A percentile compares a stretch with the other conserved stretches of the same genome.
Evolutionary conservation across 73 alveolate species (phyloP).

Genomic region (Paramecium tetraurelia): DNA sequence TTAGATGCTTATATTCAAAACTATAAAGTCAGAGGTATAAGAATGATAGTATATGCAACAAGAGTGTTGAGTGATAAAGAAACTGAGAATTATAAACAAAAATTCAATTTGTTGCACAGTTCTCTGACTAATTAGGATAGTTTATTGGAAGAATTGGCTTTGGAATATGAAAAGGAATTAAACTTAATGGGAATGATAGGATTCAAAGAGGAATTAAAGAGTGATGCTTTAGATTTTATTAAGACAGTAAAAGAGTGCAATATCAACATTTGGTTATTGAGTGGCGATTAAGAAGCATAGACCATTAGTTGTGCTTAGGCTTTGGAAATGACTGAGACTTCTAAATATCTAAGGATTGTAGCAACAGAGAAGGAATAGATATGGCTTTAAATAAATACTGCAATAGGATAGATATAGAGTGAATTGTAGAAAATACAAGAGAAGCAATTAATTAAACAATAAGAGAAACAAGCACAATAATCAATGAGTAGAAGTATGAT

Average conservation of each 20-base stretch:
- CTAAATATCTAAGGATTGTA: background rate
- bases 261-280: conserved; percentile 47
- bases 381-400: background rate
- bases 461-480: background rate
- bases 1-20: background rate
- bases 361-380: background rate
- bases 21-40: conserved; percentile 52
- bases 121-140: conserved; percentile 21
- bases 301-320: conserved; percentile 52
- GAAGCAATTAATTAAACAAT: background rate
- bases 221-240: conserved; percentile 30
- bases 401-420: background rate
- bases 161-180: conserved; percentile 29
- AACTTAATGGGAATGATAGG: conserved; percentile 53
- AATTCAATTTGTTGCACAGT: conserved; percentile 39
- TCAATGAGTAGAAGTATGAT: background rate
- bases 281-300: conserved; percentile 41
- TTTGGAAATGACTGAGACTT: background rate
- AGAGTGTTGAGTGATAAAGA: conserved; percentile 16
- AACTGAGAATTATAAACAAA: background rate
- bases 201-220: conserved; percentile 51
- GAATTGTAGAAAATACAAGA: conserved; percentile 8
- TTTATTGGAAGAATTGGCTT: conserved; percentile 34
- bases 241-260: conserved; percentile 14
- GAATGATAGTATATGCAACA: conserved; percentile 53